Conservation (phyloP, 106 monocot genomes). For the Allium sativum region DNA sequence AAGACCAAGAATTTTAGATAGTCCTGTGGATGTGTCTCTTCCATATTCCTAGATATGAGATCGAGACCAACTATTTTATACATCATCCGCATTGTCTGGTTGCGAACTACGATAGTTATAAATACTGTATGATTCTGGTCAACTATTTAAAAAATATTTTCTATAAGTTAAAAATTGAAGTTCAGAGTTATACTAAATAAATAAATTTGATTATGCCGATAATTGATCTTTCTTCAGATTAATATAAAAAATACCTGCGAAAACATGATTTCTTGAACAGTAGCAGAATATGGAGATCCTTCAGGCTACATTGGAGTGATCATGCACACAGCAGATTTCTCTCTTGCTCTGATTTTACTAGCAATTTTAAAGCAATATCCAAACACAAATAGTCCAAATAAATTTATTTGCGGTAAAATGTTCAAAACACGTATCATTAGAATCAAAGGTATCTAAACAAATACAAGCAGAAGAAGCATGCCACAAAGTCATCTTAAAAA, state of each 20-base stretch:
- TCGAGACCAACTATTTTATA: constrained; percentile 8
- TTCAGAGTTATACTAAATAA: neutral
- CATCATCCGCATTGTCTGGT: constrained; percentile 10
- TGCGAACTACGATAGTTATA: neutral
- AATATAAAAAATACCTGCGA: constrained; percentile 37
- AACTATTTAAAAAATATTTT: too few relatives aligned
- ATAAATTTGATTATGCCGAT: neutral
- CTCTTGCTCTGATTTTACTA: constrained; percentile 43
- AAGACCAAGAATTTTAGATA: constrained; percentile 11
- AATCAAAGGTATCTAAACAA: too few relatives aligned
- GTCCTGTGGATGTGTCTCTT: constrained; percentile 5
- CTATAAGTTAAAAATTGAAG: too few relatives aligned
- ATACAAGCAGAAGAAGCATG: too few relatives aligned
- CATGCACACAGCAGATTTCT: constrained; percentile 48
- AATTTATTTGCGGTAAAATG: too few relatives aligned
- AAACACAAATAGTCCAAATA: too few relatives aligned
- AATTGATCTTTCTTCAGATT: neutral
- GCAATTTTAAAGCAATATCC: constrained; percentile 57
- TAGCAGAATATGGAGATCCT: constrained; percentile 26
- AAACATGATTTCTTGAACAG: constrained; percentile 55
- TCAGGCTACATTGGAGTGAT: constrained; percentile 73
- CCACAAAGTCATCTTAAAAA: too few relatives aligned
- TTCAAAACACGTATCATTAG: too few relatives aligned
- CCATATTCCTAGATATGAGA: constrained; percentile 1
- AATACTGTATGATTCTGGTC: too few relatives aligned